phyloP scores from a whole-genome alignment of 345 rosid species.

The Moricandia arvensis region DNA sequence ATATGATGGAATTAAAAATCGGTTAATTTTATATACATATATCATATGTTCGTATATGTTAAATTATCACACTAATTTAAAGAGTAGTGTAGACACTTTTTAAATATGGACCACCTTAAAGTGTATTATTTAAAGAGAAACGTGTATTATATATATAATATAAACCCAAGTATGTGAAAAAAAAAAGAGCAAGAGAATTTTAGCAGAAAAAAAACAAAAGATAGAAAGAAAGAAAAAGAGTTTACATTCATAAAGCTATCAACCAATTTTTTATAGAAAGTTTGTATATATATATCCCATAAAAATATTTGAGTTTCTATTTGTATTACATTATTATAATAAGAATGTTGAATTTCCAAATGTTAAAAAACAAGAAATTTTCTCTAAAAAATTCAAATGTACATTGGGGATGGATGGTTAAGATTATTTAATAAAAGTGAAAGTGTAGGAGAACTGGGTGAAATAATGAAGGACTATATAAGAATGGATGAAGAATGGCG shows the following conservation, averaged over 20 bases:
- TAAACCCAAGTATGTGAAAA: constrained; percentile 1
- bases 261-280: background rate
- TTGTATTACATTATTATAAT: background rate
- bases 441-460: no score
- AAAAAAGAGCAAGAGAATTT: constrained; percentile 2
- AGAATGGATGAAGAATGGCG: no score
- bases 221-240: background rate
- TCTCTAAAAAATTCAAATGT: background rate
- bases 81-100: background rate
- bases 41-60: background rate
- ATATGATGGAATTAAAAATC: background rate
- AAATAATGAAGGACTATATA: no score
- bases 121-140: background rate
- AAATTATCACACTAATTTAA: background rate
- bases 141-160: background rate
- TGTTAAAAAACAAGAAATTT: background rate
- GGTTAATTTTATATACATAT: background rate
- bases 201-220: background rate
- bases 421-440: no score
- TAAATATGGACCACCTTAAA: constrained; percentile 13
- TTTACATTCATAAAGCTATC: constrained; percentile 7
- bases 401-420: background rate
- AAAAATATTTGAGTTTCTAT: background rate
- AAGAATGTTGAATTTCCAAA: background rate
- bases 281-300: constrained; percentile 1